A percentile compares a stretch with the other conserved stretches of the same genome.
Evolutionary conservation across 2,329 filamentous ascomycete species (phyloP).

Genomic region (Neocucurbitaria cava): DNA sequence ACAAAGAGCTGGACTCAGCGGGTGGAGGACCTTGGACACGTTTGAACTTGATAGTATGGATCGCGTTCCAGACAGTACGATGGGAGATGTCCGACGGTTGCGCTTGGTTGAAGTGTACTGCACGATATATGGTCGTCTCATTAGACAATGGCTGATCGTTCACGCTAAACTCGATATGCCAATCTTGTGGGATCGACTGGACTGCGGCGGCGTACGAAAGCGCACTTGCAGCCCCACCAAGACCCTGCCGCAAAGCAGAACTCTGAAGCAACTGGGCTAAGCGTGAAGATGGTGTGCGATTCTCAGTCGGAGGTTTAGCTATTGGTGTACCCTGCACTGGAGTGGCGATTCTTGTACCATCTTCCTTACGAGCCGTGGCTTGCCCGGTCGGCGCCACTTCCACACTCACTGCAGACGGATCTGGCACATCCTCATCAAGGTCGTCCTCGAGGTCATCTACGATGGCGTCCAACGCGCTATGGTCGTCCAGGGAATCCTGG

Average conservation of each 20-base stretch:
- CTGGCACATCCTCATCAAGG: slow-evolving; percentile 70
- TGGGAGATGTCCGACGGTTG: slow-evolving; percentile 70
- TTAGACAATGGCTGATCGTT: slow-evolving; percentile 83
- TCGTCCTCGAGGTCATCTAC: slow-evolving; percentile 91
- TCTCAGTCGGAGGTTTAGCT: slow-evolving; percentile 37
- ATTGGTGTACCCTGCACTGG: slow-evolving; percentile 67
- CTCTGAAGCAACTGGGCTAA: slow-evolving; percentile 41
- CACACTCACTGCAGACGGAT: slow-evolving; percentile 88
- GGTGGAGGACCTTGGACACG: slow-evolving; percentile 84
- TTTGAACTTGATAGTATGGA: slow-evolving; percentile 91
- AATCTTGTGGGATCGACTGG: slow-evolving; percentile 83
- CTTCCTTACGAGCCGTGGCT: slow-evolving; percentile 89
- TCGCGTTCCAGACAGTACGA: slow-evolving; percentile 85
- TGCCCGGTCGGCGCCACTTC: slow-evolving; percentile 87
- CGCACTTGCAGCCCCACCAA: slow-evolving; percentile 56
- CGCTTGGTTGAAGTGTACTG: slow-evolving; percentile 76
- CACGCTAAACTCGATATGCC: slow-evolving; percentile 96
- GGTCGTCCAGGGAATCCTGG: slow-evolving; percentile 72
- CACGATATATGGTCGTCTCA: slow-evolving; percentile 94
- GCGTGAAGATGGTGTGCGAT: slow-evolving; percentile 36
- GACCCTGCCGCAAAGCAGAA: slow-evolving; percentile 41
- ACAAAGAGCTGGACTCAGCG: slow-evolving; percentile 71
- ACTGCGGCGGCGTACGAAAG: slow-evolving; percentile 87
- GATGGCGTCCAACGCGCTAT: slow-evolving; percentile 75
- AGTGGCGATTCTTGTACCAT: slow-evolving; percentile 85